Conservation (phyloP, 1,139 yeast species). For the Suhomyces chickasaworum region DNA sequence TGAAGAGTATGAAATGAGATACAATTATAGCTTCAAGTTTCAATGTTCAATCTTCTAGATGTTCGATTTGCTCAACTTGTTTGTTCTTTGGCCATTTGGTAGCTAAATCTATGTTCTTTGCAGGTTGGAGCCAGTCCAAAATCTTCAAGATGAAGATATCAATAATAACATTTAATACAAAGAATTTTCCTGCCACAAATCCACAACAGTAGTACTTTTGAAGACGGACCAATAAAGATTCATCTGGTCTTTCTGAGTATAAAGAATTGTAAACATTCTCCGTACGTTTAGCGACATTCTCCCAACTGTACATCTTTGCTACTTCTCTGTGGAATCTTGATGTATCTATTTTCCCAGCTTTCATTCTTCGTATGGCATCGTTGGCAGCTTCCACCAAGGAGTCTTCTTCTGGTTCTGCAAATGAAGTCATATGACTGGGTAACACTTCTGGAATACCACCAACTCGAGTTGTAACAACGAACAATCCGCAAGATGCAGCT, state of each 20-base stretch:
- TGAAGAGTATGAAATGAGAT: background rate
- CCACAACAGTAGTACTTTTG: slow-evolving; percentile 74
- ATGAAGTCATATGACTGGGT: slow-evolving; percentile 91
- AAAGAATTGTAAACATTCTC: slow-evolving; percentile 74
- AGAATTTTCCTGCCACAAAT: slow-evolving; percentile 80
- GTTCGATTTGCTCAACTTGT: background rate
- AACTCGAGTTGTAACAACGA: slow-evolving; percentile 92
- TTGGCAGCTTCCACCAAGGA: slow-evolving; percentile 71
- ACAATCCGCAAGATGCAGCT: slow-evolving; percentile 94
- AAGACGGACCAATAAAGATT: slow-evolving; percentile 52
- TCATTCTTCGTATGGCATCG: slow-evolving; percentile 61
- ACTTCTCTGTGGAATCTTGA: slow-evolving; percentile 77
- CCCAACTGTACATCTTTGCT: slow-evolving; percentile 88
- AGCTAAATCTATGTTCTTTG: slow-evolving; percentile 65
- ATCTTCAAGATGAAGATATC: slow-evolving; percentile 67
- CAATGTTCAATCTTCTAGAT: too few species aligned
- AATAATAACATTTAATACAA: slow-evolving; percentile 74
- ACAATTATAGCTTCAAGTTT: background rate
- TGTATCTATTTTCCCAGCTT: slow-evolving; percentile 65
- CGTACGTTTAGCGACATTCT: slow-evolving; percentile 82
- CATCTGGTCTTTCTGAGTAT: slow-evolving; percentile 43
- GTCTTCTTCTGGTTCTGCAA: slow-evolving; percentile 82
- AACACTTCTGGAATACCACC: slow-evolving; percentile 98
- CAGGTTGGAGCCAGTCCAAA: slow-evolving; percentile 74
- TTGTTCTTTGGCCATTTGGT: slow-evolving; percentile 69